phyloP scores from a whole-genome alignment of 441 rosid species.

The Syzygium syzygioides region DNA sequence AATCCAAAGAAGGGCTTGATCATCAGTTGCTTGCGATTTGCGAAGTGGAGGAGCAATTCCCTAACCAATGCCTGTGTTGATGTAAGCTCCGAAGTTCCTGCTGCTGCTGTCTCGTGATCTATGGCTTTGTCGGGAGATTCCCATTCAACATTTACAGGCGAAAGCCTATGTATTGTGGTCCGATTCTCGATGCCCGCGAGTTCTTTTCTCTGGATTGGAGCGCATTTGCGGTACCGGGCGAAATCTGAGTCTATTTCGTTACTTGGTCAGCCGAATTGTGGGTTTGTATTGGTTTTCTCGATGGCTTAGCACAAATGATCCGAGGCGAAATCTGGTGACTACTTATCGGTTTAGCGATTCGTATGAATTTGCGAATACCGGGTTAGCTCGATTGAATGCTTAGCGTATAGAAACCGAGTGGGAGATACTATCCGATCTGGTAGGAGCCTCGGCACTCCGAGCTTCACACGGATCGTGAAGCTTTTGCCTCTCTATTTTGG shows the following conservation, averaged over 20 bases:
- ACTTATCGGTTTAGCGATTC: not conserved
- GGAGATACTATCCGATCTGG: not conserved
- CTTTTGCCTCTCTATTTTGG: not conserved
- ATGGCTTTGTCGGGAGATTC: not conserved
- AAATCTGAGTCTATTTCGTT: not conserved
- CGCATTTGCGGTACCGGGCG: not conserved
- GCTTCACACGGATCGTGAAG: not conserved
- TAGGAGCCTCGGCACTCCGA: not conserved
- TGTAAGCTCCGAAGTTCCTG: not conserved
- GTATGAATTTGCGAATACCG: not conserved
- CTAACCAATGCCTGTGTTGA: not conserved
- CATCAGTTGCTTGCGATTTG: not conserved
- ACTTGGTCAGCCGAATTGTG: not conserved
- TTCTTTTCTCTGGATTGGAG: not conserved
- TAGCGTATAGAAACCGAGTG: not conserved
- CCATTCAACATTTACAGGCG: not conserved
- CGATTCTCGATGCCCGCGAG: rapidly evolving
- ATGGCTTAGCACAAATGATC: not conserved
- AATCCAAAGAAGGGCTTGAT: not conserved
- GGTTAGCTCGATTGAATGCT: not conserved
- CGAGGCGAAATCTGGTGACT: not conserved
- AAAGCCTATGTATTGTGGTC: not conserved
- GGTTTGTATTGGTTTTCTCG: not conserved
- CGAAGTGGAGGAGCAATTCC: not conserved
- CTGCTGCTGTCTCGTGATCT: not conserved